Evolutionary conservation across 495 filamentous ascomycete species (phyloP), one percentile per base, ranked within the genome.

Genomic region (Neurospora sp.): DNA sequence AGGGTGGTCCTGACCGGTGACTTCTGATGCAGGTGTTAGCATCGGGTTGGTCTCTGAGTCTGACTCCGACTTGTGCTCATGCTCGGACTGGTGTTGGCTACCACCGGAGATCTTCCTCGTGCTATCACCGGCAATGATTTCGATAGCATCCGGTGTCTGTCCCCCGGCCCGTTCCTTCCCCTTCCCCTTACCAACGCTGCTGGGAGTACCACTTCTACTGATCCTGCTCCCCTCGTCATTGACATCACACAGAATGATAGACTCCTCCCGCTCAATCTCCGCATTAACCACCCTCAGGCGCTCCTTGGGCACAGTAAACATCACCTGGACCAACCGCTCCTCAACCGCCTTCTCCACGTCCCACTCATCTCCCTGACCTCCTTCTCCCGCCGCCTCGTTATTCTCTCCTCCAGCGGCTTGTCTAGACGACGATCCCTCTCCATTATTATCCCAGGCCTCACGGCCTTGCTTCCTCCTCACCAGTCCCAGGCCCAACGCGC

Each of bases 301-400:
- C 82, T 94, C 91, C 79, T 89, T 91, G 68, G 95, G 95, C 72
- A 97, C 93, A 1, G 94, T 97, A 80, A 96, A 98, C 84, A 96
- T 96, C 74, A 96, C 88, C 82, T 98, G 95, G 73, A 98, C 94
- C 17, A 93, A 86, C 59, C 94, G 81, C 69, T 87, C 88, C 81
- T 94, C 90, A 2, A 92, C 91, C 7, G 93, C 93, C 61, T 87
- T 87, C 79, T 98, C 95, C 41, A 97, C 87, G 77, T 97, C 94
- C 94, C 94, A 97, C 69, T 97, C 94, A 5, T 89, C 77, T 40
- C 77, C 74, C 10, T 77, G 73, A 41, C 74, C 74, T 4, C 75
- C 73, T n/a, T 37, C 69, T 27, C 72, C 59, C 65, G 14, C 41
- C 10, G 40, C 53, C 16, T 65, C 17, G 8, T 68, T 35, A 2